Evolutionary conservation across 192 early-diverging fungal genomes (phyloP), one percentile per base, ranked within the genome.

Genomic region (Backusella macrospora): DNA sequence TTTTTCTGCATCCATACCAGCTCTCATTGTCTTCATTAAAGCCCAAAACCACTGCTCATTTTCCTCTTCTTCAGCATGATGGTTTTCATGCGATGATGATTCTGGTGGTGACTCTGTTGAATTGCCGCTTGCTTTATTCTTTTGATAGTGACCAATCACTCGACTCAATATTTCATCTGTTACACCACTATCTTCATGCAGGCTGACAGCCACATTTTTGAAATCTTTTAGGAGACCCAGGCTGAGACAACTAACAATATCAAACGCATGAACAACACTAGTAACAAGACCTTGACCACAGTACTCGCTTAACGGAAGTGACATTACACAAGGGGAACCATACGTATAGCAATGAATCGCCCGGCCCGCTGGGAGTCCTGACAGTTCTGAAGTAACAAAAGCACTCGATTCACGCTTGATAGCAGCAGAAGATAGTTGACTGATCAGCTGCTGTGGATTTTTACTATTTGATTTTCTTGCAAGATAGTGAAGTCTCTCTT

Each of bases 21-120:
- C 92, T 2, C 92, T 78, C 80, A 96, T 83, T 0, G 93, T 94
- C 73, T 94, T 93, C 71, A 93, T 86, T 47, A 94, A 77, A 8
- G 92, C 90, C 92, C 92, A 92, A 68, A 91, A 90, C 92, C 93
- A 96, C 72, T 94, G 87, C 26, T 93, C 90, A 59, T 92, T 83
- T 10, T 86, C 86, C 52, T 82, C 71, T 64, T 73, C 46, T 46
- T 67, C 49, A 6, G 3, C 23, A 38, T 45, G 34, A 21, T 23
- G 12, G 1, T 55, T 5, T 34, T 40, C 68, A 18, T 46, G 46
- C 2, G 77, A 74, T 34, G 52, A 64, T 5, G 79, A 71, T 12
- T 62, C 75, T 14, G 72, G 45, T 14, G 48, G 59, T 15, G 68
- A 63, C 38, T 75, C 73, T 59, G 10, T 59, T 26, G 52, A 26